These are phyloP conservation scores for Lactarius hengduanensis DNA, from an alignment of 768 basidiomycete species.

Conservation along the genomic window DNA sequence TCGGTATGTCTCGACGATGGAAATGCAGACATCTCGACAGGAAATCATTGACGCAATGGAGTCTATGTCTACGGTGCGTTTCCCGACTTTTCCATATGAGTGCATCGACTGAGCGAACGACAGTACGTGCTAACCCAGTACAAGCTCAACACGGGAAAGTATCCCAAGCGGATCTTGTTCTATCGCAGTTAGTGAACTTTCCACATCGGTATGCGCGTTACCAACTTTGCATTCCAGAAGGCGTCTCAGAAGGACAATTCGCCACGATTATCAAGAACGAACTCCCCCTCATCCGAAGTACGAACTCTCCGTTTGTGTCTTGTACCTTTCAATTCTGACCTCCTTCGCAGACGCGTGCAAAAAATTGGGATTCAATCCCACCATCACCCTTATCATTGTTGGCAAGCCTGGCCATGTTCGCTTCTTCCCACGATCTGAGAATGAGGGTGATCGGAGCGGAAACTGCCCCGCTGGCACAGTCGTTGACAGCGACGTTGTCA, in stretches of 20 bases:
- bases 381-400: conserved; percentile 76
- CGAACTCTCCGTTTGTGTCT: conserved; percentile 9
- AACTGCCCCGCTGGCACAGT: conserved; percentile 81
- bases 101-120: conserved; percentile 2
- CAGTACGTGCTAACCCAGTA: conserved; percentile 59
- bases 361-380: conserved; percentile 54
- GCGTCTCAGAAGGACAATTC: conserved; percentile 59
- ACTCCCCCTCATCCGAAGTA: conserved; percentile 58
- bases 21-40: conserved; percentile 63
- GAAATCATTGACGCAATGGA: conserved; percentile 76
- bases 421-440: conserved; percentile 56
- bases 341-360: conserved; percentile 56
- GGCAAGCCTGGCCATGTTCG: conserved; percentile 74
- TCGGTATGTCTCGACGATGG: conserved; percentile 63
- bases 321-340: background rate
- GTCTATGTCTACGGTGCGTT: conserved; percentile 57
- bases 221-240: too few relatives aligned
- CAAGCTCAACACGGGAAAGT: conserved; percentile 53
- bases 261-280: conserved; percentile 51
- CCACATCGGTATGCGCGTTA: too few relatives aligned
- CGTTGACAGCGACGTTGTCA: conserved; percentile 65
- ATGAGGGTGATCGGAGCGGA: conserved; percentile 64
- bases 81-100: background rate
- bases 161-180: conserved; percentile 73
- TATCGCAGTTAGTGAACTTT: conserved; percentile 67